These are phyloP conservation scores for Fusarium circinatum DNA, from an alignment of 2,329 filamentous ascomycete species.

Conservation along the genomic window DNA sequence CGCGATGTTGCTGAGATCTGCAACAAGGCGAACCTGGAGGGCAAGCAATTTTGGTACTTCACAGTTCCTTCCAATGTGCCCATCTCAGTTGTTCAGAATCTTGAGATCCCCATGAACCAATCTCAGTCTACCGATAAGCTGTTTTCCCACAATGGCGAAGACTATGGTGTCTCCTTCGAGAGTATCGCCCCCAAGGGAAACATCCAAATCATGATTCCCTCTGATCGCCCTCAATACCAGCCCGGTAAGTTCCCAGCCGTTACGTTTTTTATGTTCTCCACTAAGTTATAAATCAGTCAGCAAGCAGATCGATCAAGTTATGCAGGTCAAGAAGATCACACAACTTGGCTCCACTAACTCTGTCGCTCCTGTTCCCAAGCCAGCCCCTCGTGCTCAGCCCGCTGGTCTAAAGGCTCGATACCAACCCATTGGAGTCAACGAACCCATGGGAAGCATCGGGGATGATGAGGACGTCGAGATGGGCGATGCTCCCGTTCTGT, in stretches of 20 bases:
- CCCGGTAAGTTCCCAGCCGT: slow-evolving; percentile 56
- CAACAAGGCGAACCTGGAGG: slow-evolving; percentile 66
- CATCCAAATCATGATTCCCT: slow-evolving; percentile 71
- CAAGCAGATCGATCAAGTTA: slow-evolving; percentile 64
- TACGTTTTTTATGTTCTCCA: background rate
- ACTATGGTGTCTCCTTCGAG: slow-evolving; percentile 70
- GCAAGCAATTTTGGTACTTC: slow-evolving; percentile 85
- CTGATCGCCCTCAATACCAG: slow-evolving; percentile 64
- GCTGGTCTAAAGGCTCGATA: slow-evolving; percentile 74
- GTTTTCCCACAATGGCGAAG: slow-evolving; percentile 70
- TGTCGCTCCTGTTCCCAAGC: slow-evolving; percentile 59
- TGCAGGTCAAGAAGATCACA: slow-evolving; percentile 73
- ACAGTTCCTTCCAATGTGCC: slow-evolving; percentile 76
- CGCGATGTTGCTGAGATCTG: slow-evolving; percentile 65
- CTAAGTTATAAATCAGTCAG: slow-evolving; percentile 36
- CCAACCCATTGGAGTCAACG: slow-evolving; percentile 69
- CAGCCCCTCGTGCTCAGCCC: slow-evolving; percentile 70
- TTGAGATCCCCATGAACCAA: slow-evolving; percentile 69
- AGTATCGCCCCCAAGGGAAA: slow-evolving; percentile 59
- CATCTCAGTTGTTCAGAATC: slow-evolving; percentile 72
- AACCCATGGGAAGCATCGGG: slow-evolving; percentile 52
- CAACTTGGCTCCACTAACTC: slow-evolving; percentile 58
- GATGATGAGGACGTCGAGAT: slow-evolving; percentile 60
- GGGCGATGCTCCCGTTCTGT: slow-evolving; percentile 50
- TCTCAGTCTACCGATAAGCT: slow-evolving; percentile 63